Conservation (phyloP, 164 flowering plant species). For the Buxus sempervirens region DNA sequence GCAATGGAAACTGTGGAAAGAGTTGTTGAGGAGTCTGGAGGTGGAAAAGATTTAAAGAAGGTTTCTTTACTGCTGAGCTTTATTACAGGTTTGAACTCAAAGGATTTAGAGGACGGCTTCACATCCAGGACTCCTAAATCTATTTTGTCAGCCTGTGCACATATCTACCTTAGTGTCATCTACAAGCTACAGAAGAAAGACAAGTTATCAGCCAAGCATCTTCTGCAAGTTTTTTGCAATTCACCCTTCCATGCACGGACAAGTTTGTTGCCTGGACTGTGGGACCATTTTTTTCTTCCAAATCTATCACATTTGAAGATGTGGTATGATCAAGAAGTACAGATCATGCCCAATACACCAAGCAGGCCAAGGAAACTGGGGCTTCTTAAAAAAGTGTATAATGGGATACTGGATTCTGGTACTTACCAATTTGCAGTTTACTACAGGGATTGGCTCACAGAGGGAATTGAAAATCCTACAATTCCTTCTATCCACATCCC, state of each 20-base stretch:
- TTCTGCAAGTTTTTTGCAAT: slow-evolving; percentile 68
- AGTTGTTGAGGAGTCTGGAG: slow-evolving; percentile 38
- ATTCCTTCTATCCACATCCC: slow-evolving; percentile 55
- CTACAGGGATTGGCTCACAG: slow-evolving; percentile 79
- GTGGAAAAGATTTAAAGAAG: slow-evolving; percentile 46
- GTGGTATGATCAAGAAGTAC: slow-evolving; percentile 65
- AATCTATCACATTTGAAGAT: slow-evolving; percentile 56
- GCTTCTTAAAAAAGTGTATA: slow-evolving; percentile 56
- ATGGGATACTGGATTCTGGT: slow-evolving; percentile 56
- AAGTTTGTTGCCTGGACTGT: slow-evolving; percentile 52
- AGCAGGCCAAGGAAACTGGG: slow-evolving; percentile 38
- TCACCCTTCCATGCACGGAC: slow-evolving; percentile 62
- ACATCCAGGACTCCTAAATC: slow-evolving; percentile 57
- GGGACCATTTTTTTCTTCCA: slow-evolving; percentile 62
- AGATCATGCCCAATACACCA: slow-evolving; percentile 34
- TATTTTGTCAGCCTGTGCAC: slow-evolving; percentile 75
- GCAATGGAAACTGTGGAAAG: slow-evolving; percentile 55
- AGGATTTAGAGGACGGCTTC: slow-evolving; percentile 51
- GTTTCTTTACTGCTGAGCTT: slow-evolving; percentile 59
- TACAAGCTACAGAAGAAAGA: slow-evolving; percentile 67
- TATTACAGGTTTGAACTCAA: slow-evolving; percentile 56
- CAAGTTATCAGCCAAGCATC: slow-evolving; percentile 54
- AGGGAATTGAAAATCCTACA: slow-evolving; percentile 55
- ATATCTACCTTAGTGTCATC: slow-evolving; percentile 64
- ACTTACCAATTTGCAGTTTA: slow-evolving; percentile 69